Base-by-base conservation (phyloP, 176 grass and related monocot species). In the Cocos nucifera region DNA sequence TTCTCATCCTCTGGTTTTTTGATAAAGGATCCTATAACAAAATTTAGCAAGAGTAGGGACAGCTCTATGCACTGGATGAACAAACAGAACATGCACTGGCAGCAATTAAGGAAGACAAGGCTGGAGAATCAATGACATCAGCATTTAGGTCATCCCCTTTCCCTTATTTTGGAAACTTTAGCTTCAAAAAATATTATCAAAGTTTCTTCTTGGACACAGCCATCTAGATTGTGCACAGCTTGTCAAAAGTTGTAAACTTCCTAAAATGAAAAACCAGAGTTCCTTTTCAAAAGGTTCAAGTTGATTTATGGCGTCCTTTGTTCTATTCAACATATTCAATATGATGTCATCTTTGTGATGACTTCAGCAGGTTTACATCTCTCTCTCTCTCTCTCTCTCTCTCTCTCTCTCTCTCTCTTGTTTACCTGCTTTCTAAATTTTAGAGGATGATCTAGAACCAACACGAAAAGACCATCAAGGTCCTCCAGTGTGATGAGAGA, bases 261-360 rank as follows among this genome's bases (percentile, higher is more conserved):
- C 64, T n/a, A n/a, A n/a, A n/a, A n/a, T n/a, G n/a, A n/a, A 3
- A 8, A 30, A 21, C 22, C 44, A 56, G 12, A n/a, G 10, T 15
- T 70, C 7, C 25, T 21, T 16, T 70, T n/a, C 6, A 58, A 19
- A 54, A 20, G 16, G 44, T 70, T 8, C 17, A 70, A 39, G 39
- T 53, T 57, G 53, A 56, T 35, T 32, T 70, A 29, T 58, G 53
- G 67, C 15, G 53, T 32, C 67, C 67, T 19, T 24, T 29, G 25
- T 58, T 20, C 19, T 5, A 7, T 58, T 15, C 4, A 58, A 27
- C 4, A 27, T 17, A 12, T 29, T 58, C 2, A 22, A 17, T 58
- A 58, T 20, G 48, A 70, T 57, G 53, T 70, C 4, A 30, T 22
- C 20, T 58, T 70, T 19, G 23, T 56, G 67, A 58, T 35, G 23